phyloP scores from a whole-genome alignment of 345 rosid species.

The Hibiscus tridactylites region DNA sequence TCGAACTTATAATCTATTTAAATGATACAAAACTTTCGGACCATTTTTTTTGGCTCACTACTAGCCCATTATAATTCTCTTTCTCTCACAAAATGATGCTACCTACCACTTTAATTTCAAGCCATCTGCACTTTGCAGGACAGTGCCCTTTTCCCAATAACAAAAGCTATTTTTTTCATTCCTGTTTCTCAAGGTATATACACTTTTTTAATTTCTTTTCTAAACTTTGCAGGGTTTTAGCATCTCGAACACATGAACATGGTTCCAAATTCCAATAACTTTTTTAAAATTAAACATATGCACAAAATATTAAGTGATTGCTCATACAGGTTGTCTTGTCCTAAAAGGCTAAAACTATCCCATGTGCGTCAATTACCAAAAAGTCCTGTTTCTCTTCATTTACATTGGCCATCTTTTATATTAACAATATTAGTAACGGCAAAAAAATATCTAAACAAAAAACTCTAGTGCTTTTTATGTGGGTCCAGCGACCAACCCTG shows the following conservation, averaged over 20 bases:
- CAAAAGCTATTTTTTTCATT: neutral
- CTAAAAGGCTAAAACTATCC: neutral
- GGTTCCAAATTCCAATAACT: neutral
- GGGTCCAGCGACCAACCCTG: constrained; percentile 13
- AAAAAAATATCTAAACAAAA: neutral
- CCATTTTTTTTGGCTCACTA: too few species aligned
- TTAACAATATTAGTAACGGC: too few species aligned
- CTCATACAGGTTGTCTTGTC: neutral
- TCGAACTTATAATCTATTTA: too few species aligned
- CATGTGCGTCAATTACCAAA: neutral
- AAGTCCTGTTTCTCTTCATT: neutral
- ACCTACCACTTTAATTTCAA: neutral
- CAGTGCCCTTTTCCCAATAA: neutral
- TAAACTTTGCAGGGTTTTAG: neutral
- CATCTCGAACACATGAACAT: neutral
- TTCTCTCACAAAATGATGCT: neutral
- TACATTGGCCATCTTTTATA: neutral
- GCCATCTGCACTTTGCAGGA: neutral
- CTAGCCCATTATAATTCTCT: neutral
- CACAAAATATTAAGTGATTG: neutral
- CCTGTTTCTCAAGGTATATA: neutral
- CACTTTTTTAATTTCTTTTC: neutral
- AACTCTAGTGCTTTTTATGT: neutral
- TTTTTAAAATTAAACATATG: neutral
- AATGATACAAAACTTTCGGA: too few species aligned